Conservation (phyloP, 2,329 filamentous ascomycete genomes). For the Botrytis galanthina region DNA sequence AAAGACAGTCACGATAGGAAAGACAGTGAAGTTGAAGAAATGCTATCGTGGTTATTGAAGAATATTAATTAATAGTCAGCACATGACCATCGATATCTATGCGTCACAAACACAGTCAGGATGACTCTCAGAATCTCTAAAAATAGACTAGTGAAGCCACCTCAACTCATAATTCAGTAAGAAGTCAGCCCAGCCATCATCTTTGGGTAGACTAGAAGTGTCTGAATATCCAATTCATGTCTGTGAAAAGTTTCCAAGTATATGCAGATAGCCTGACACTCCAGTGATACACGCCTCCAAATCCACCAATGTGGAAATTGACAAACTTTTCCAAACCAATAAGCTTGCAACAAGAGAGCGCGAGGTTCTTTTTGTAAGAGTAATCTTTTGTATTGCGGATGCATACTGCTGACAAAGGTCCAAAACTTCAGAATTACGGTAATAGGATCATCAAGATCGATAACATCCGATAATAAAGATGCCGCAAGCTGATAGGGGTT, state of each 20-base stretch:
- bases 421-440: conserved; percentile 47
- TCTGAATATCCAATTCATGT: conserved; percentile 23
- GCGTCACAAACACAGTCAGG: background rate
- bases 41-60: background rate
- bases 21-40: background rate
- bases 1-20: background rate
- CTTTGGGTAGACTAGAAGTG: conserved; percentile 27
- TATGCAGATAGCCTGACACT: conserved; percentile 50
- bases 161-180: background rate
- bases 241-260: conserved; percentile 41
- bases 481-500: conserved; percentile 27
- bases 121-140: background rate
- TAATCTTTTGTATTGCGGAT: conserved; percentile 45
- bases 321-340: conserved; percentile 54
- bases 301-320: conserved; percentile 48
- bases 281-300: conserved; percentile 45
- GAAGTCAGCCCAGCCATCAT: background rate
- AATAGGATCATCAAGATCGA: conserved; percentile 34
- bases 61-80: background rate
- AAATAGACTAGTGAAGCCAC: background rate
- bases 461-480: conserved; percentile 17
- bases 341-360: conserved; percentile 54
- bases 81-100: background rate
- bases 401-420: conserved; percentile 47
- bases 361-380: conserved; percentile 51